Evolutionary conservation across 129 eudicot genomes (phyloP), one percentile per base, ranked within the genome.

Genomic region (Lonicera japonica): DNA sequence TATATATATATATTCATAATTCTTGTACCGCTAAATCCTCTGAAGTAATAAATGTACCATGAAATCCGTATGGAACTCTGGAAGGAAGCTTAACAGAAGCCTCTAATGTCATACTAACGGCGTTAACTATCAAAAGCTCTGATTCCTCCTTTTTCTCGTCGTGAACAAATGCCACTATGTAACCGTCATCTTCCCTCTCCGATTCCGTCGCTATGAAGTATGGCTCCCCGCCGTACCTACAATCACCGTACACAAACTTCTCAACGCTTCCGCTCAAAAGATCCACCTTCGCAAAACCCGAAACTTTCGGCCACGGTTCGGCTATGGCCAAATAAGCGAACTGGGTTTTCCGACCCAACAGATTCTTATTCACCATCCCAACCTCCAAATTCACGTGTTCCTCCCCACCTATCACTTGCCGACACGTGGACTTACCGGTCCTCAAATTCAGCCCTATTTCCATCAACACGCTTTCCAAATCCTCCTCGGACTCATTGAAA

Each of bases 251-350:
- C 0, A 48, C 9, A 8, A 25, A 50, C 4, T 64, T 50, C 11
- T 64, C 46, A 8, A 51, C 13, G 6, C 18, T 45, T 48, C 69
- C 69, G 0, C 18, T 64, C 19, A 17, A 25, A 0, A 64, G 12
- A 11, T 64, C 59, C 5, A 64, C 48, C 17, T 64, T 64, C 4
- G 69, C 69, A 10, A 64, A 15, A 19, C 69, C 69, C 5, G 69
- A 64, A 17, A 64, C 69, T 51, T 64, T 64, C 25, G 69, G 69
- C 69, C 69, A 64, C 8, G 69, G 69, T 19, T 64, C 69, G 0
- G 69, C 69, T 16, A 64, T 64, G 58, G 69, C 69, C 20, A 64
- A 51, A 29, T 10, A 64, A 25, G 69, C 69, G 11, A 8, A 64
- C 48, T 3, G 6, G 18, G 69, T 64, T 51, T 50, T 64, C 1